Base-by-base conservation (phyloP, 192 early-diverging fungal species). In the Entomortierella chlamydospora region DNA sequence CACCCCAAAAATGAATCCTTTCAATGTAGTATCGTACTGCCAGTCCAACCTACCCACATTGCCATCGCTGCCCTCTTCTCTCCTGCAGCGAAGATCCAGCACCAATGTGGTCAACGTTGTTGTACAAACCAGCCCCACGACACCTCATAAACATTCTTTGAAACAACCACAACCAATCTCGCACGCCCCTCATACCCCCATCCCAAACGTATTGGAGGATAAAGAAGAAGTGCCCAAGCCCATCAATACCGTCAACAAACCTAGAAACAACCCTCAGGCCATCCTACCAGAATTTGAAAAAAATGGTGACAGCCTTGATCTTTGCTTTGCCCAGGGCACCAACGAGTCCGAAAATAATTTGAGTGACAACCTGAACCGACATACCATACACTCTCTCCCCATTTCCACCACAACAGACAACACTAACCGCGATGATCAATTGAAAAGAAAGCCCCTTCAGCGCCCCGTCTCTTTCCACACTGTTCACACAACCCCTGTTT, bases 211-310 rank as follows among this genome's bases (percentile, higher is more conserved):
- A 37, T 4, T 7, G 10, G 49, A 57, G 15, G 47, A 37, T 15
- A 5, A 53, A 28, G 34, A 56, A 30, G 33, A 47, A 25, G 10
- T 18, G 10, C 51, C 54, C 12, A 23, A 42, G 15, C 1, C 49
- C 18, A 25, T n/a, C 0, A 18, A 23, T 28, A 8, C n/a, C 34
- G 20, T 30, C 34, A 47, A 8, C 68, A 79, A 61, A 57, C 61
- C 61, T 4, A 58, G 76, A 18, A 70, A 50, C 63, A 70, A 69
- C 50, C 76, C 76, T 18, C 76, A 79, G 49, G 76, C 76, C 34
- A 64, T 79, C 54, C 52, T 74, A 2, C 64, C 72, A 0, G 72
- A 66, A 29, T 31, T 64, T 17, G 56, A 61, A 9, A 53, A 51
- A 5, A 51, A 56, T 23, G 52, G 22, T 30, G 26, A 66, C 23